These are phyloP conservation scores for Inonotus hispidus DNA, from an alignment of 1,284 basidiomycete genomes.

Conservation along the genomic window DNA sequence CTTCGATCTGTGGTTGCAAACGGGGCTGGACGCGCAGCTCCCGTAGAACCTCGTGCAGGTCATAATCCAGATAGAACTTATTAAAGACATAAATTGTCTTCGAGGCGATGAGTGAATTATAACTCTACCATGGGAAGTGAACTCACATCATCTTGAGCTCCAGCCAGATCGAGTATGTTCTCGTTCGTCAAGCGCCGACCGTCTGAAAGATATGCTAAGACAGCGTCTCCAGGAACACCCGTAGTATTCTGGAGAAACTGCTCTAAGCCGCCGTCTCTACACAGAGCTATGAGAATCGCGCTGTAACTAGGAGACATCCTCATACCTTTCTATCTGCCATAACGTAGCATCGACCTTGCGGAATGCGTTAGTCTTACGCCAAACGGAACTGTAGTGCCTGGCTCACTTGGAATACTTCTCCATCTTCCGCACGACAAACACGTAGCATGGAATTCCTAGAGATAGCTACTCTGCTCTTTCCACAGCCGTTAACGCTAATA, in stretches of 20 bases:
- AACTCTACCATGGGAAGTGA: conserved; percentile 1
- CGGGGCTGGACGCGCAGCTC: conserved; percentile 54
- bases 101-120: not conserved
- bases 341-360: conserved; percentile 56
- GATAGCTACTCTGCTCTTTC: not conserved
- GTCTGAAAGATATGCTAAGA: conserved; percentile 73
- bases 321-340: conserved; percentile 69
- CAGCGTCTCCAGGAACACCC: conserved; percentile 55
- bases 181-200: conserved; percentile 60
- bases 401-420: conserved; percentile 47
- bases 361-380: not conserved
- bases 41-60: conserved; percentile 54
- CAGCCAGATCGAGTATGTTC: conserved; percentile 68
- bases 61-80: conserved; percentile 66
- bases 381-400: not conserved
- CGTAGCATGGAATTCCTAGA: conserved; percentile 45
- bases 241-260: conserved; percentile 61
- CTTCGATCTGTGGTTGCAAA: conserved; percentile 62
- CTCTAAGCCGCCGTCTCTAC: conserved; percentile 58
- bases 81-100: conserved; percentile 77
- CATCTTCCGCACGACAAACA: conserved; percentile 72
- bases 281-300: conserved; percentile 3
- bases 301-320: not conserved
- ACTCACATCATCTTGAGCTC: conserved; percentile 63
- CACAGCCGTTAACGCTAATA: not conserved